phyloP scores from a whole-genome alignment of 495 filamentous ascomycete genomes.

The Neurospora discreta region DNA sequence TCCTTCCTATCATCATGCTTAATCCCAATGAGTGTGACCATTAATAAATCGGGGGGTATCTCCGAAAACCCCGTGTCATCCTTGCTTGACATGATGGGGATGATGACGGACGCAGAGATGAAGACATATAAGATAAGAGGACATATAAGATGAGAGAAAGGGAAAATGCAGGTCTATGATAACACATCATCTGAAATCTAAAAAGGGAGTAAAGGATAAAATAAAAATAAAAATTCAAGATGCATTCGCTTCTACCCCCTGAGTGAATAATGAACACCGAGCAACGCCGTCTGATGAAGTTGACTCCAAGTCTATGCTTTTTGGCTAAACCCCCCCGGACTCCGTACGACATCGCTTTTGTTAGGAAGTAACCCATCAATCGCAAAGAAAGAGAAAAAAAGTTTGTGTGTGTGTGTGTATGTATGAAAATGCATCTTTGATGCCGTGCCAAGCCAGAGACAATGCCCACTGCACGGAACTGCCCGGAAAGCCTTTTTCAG shows the following conservation, averaged over 20 bases:
- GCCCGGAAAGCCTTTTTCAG: neutral
- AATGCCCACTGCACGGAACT: neutral
- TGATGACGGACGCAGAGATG: neutral
- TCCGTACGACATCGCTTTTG: constrained; percentile 3
- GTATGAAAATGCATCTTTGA: neutral
- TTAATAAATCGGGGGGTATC: neutral
- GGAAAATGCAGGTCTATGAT: neutral
- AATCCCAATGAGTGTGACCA: neutral
- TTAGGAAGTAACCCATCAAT: neutral
- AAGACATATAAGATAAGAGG: neutral
- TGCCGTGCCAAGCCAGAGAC: neutral
- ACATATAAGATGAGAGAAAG: neutral
- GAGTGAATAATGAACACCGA: neutral
- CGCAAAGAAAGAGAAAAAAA: neutral
- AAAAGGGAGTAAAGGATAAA: too few relatives aligned
- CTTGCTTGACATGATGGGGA: neutral
- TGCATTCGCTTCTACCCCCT: neutral
- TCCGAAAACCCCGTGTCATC: neutral
- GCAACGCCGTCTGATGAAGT: neutral
- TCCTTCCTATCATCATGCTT: neutral
- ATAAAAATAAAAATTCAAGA: neutral
- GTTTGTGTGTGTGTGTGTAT: neutral
- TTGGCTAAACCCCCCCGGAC: neutral
- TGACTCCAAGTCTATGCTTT: neutral
- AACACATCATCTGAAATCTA: too few relatives aligned